Percentiles rank a stretch among this genome's conserved stretches.
phyloP scores from a whole-genome alignment of 2,329 filamentous ascomycete species.

The Ceratocystiopsis sp. region DNA sequence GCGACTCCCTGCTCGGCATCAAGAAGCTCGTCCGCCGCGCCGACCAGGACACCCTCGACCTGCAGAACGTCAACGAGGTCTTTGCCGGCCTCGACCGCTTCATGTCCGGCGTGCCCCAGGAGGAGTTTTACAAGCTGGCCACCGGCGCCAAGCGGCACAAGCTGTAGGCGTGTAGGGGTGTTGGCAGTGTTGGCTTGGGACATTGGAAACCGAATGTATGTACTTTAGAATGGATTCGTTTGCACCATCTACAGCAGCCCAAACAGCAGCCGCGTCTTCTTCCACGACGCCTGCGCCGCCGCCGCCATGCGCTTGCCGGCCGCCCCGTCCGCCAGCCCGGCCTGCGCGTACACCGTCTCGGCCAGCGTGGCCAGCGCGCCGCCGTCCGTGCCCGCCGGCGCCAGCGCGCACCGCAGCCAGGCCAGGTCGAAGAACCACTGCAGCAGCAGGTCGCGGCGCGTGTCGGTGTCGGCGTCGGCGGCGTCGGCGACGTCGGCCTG shows the following conservation, averaged over 20 bases:
- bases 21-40: constrained; percentile 68
- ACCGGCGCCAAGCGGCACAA: constrained; percentile 89
- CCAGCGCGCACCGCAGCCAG: constrained; percentile 30
- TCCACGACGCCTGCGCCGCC: constrained; percentile 61
- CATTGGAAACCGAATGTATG: no score
- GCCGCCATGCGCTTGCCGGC: constrained; percentile 39
- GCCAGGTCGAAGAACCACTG: constrained; percentile 47
- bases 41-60: constrained; percentile 54
- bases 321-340: constrained; percentile 25
- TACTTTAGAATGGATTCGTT: no score
- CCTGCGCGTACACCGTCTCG: constrained; percentile 25
- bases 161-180: constrained; percentile 43
- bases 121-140: constrained; percentile 75
- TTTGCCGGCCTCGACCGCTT: constrained; percentile 76
- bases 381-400: neutral
- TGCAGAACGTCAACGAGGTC: constrained; percentile 67
- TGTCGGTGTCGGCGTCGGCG: constrained; percentile 4
- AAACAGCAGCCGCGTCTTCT: constrained; percentile 66
- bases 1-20: constrained; percentile 63
- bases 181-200: no score
- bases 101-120: constrained; percentile 61
- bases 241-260: constrained; percentile 41
- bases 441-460: constrained; percentile 28
- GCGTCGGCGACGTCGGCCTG: constrained; percentile 8
- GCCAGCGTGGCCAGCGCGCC: constrained; percentile 26